Base-by-base conservation (phyloP, 2,329 filamentous ascomycete genomes). In the Chaetothyriales sp. region DNA sequence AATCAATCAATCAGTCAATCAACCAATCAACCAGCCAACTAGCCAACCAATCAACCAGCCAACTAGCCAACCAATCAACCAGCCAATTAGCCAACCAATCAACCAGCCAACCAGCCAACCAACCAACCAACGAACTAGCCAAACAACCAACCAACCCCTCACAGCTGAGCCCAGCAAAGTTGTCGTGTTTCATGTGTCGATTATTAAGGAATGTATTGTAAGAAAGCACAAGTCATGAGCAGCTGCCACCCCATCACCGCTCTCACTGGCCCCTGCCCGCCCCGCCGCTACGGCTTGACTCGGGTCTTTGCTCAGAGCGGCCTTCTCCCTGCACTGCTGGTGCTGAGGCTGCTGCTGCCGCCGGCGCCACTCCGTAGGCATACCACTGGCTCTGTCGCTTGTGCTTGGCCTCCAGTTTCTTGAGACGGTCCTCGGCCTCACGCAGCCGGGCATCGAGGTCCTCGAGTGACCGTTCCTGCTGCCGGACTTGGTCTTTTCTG, bases 361-460 rank as follows among this genome's bases (percentile, higher is more conserved):
- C 4, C 9, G 28, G 5, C 13, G 4, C 29, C 2, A 10, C 29
- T 10, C 8, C 8, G 29, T 37, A 37, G 22, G 48, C 45, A 48
- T 33, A 25, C 43, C 48, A 51, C 49, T 54, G 47, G 48, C 52
- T 54, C 33, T 55, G 56, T n/a, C 56, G 51, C 28, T 33, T 48
- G 50, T 56, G 56, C 33, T 56, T 60, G 19, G 58, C 49, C 47
- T 60, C 52, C 28, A 60, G 51, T 47, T 47, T 48, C 71, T 73
- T 78, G 50, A 97, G 77, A 45, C 84, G 83, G 60, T 85, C 77
- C 70, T 95, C 89, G 69, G 92, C 88, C 63, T 89, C 88, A 61
- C 81, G 83, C 61, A 97, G 80, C 61, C 82, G 83, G 49, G 81
- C 81, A 70, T 95, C 88, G 63, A 97, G 82, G 52, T 83, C 81